phyloP scores from a whole-genome alignment of 495 filamentous ascomycete genomes.

The Physcia stellaris region DNA sequence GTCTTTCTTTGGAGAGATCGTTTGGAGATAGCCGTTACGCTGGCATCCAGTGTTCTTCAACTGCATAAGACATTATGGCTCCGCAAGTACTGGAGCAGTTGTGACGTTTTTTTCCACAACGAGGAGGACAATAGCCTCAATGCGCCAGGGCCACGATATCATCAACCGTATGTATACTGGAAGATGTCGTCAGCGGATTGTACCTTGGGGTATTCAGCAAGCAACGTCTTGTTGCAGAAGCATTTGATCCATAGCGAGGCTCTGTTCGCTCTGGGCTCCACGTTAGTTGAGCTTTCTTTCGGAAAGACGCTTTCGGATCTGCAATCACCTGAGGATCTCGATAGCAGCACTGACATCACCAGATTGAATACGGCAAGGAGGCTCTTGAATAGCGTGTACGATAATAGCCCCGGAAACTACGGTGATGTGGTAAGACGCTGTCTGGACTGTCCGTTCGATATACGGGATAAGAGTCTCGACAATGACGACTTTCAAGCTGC shows the following conservation, averaged over 20 bases:
- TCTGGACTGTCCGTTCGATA: constrained; percentile 12
- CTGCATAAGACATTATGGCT: constrained; percentile 23
- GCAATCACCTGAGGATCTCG: constrained; percentile 13
- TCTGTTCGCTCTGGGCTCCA: constrained; percentile 20
- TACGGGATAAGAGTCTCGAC: constrained; percentile 11
- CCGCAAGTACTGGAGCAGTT: constrained; percentile 14
- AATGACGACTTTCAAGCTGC: constrained; percentile 14
- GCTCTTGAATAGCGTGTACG: constrained; percentile 13
- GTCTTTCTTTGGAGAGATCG: constrained; percentile 16
- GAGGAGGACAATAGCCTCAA: too few relatives aligned
- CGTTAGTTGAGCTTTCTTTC: constrained; percentile 21
- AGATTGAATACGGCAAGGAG: constrained; percentile 19
- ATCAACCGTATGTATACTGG: not conserved
- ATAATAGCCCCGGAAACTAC: constrained; percentile 17
- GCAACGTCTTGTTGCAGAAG: not conserved
- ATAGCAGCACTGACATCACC: constrained; percentile 9
- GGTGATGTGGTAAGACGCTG: constrained; percentile 18
- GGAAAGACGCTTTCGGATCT: constrained; percentile 14
- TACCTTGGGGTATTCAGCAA: too few relatives aligned
- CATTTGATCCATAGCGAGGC: constrained; percentile 16
- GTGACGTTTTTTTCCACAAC: constrained; percentile 15
- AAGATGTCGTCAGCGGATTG: too few relatives aligned
- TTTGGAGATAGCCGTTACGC: constrained; percentile 18
- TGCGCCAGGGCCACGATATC: too few relatives aligned
- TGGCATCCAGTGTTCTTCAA: constrained; percentile 23